Evolutionary conservation across 345 rosid species (phyloP).

Genomic region (Lepidium sativum): DNA sequence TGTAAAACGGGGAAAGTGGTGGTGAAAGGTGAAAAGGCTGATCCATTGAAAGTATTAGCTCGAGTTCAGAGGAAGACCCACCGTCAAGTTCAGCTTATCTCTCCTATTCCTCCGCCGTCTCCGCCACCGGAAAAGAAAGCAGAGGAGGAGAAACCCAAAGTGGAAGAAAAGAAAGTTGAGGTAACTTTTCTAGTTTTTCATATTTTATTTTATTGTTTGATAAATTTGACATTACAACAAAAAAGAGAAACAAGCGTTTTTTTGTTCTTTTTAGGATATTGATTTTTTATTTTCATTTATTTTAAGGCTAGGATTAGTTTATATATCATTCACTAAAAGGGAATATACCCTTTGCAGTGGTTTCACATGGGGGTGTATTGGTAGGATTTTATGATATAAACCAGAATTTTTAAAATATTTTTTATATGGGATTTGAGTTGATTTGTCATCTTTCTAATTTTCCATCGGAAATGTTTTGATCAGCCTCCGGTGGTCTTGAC

Average conservation of each 20-base stretch:
- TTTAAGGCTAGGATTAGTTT: not conserved
- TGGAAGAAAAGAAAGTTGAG: slow-evolving; percentile 73
- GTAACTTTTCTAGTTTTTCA: slow-evolving; percentile 18
- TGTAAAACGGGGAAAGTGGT: slow-evolving; percentile 77
- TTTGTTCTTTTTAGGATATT: not conserved
- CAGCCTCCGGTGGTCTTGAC: slow-evolving; percentile 59
- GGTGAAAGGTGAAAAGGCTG: slow-evolving; percentile 95
- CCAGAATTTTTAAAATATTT: not conserved
- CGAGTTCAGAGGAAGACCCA: slow-evolving; percentile 85
- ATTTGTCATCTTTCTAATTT: not conserved
- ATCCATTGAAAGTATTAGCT: slow-evolving; percentile 74
- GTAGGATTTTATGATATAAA: slow-evolving; percentile 2
- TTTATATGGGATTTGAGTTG: not conserved
- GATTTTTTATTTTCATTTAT: not conserved
- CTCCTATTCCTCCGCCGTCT: slow-evolving; percentile 83
- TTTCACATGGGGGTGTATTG: slow-evolving; percentile 27
- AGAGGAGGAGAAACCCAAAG: slow-evolving; percentile 47
- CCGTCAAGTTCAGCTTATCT: slow-evolving; percentile 72
- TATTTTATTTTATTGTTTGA: not conserved
- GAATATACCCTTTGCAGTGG: slow-evolving; percentile 25
- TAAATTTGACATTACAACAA: not conserved
- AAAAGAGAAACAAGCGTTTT: not conserved
- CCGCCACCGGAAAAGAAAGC: slow-evolving; percentile 51
- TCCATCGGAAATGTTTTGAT: not conserved
- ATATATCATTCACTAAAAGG: not conserved